Percentiles rank a stretch among this genome's conserved stretches.
Evolutionary conservation across 768 basidiomycete species (phyloP).

Genomic region (Lactarius quietus): DNA sequence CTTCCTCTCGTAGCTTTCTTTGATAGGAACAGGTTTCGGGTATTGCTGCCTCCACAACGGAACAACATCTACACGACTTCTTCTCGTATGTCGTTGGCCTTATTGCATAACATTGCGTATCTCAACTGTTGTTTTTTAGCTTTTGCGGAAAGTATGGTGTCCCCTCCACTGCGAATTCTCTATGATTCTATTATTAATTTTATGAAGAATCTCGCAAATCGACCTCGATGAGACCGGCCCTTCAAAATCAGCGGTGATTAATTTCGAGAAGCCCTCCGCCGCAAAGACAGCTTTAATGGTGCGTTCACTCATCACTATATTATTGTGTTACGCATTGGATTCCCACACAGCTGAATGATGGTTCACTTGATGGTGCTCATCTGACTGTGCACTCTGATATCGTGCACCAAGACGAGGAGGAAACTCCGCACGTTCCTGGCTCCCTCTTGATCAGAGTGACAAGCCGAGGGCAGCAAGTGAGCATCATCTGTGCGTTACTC

Average conservation of each 20-base stretch:
- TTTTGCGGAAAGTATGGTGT: slow-evolving; percentile 80
- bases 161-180: not conserved
- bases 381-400: slow-evolving; percentile 70
- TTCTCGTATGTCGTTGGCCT: slow-evolving; percentile 56
- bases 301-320: slow-evolving; percentile 5
- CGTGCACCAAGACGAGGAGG: slow-evolving; percentile 53
- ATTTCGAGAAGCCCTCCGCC: slow-evolving; percentile 80
- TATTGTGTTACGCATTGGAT: not conserved
- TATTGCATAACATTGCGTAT: slow-evolving; percentile 4
- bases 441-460: slow-evolving; percentile 72
- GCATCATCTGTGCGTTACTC: slow-evolving; percentile 28
- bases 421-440: slow-evolving; percentile 37
- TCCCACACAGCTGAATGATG: slow-evolving; percentile 58
- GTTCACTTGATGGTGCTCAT: slow-evolving; percentile 66
- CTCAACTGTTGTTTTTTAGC: slow-evolving; percentile 34
- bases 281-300: slow-evolving; percentile 87
- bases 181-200: slow-evolving; percentile 15
- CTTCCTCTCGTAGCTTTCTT: not conserved
- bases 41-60: slow-evolving; percentile 61
- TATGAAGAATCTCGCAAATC: slow-evolving; percentile 60
- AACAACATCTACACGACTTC: slow-evolving; percentile 70
- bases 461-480: slow-evolving; percentile 86
- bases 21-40: slow-evolving; percentile 55
- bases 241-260: slow-evolving; percentile 57
- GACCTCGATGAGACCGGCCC: slow-evolving; percentile 46